Conservation (phyloP, 192 early-diverging fungal genomes). For the Entomortierella chlamydospora region DNA sequence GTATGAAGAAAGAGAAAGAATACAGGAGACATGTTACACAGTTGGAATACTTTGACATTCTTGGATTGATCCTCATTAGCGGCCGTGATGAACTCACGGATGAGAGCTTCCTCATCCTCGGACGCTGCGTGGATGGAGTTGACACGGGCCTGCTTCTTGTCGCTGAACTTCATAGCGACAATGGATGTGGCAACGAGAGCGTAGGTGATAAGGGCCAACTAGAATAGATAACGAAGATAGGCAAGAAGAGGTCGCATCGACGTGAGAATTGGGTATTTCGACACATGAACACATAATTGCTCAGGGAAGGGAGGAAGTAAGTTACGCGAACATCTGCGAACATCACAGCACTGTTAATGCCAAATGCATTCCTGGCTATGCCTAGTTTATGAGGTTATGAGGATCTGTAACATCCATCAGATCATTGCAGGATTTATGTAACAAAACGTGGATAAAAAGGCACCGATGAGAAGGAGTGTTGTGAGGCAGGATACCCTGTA, state of each 20-base stretch:
- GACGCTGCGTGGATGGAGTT: conserved; percentile 47
- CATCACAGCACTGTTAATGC: too few species aligned
- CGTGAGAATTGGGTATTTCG: too few species aligned
- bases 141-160: conserved; percentile 39
- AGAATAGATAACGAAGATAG: background rate
- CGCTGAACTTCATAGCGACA: conserved; percentile 21
- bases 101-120: conserved; percentile 54
- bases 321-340: too few species aligned
- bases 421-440: background rate
- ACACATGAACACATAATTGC: too few species aligned
- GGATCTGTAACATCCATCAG: too few species aligned
- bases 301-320: too few species aligned
- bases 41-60: conserved; percentile 33
- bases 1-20: background rate
- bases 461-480: background rate
- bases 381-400: too few species aligned
- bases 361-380: too few species aligned
- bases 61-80: conserved; percentile 48
- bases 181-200: conserved; percentile 41
- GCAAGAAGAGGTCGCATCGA: background rate
- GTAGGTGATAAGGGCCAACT: conserved; percentile 55
- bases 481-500: conserved; percentile 30
- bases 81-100: conserved; percentile 58
- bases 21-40: background rate
- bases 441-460: background rate